These are phyloP conservation scores for Fusarium hostae DNA, from an alignment of 2,329 filamentous ascomycete species.

Conservation along the genomic window DNA sequence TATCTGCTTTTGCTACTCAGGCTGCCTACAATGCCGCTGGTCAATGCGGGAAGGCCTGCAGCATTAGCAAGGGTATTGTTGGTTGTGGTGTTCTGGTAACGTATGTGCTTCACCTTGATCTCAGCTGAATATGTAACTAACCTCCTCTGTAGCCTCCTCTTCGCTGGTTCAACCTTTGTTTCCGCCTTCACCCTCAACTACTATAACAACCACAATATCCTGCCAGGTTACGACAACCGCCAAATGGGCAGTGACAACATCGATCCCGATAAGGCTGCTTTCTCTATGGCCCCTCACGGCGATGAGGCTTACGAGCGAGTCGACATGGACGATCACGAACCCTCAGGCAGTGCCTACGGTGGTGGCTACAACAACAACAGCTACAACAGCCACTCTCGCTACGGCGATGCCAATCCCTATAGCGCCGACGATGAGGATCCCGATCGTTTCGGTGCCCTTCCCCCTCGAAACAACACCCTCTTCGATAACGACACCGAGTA, in stretches of 20 bases:
- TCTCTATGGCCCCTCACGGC: constrained; percentile 74
- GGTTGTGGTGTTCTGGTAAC: constrained; percentile 70
- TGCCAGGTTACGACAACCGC: constrained; percentile 69
- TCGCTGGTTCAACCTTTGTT: constrained; percentile 62
- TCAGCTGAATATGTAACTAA: constrained; percentile 1
- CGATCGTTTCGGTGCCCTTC: constrained; percentile 53
- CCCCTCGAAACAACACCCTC: constrained; percentile 53
- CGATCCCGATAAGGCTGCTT: constrained; percentile 76
- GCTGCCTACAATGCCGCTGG: constrained; percentile 70
- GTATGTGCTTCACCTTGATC: constrained; percentile 55
- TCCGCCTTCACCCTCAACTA: constrained; percentile 71
- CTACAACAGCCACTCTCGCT: constrained; percentile 46
- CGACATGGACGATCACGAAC: constrained; percentile 65
- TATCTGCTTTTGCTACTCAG: constrained; percentile 74
- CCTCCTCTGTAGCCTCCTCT: constrained; percentile 61
- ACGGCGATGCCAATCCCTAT: constrained; percentile 53
- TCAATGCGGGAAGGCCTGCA: constrained; percentile 66
- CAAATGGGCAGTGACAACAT: constrained; percentile 62
- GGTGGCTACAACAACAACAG: constrained; percentile 49
- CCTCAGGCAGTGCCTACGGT: constrained; percentile 33
- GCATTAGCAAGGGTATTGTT: constrained; percentile 71
- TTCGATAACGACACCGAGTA: constrained; percentile 66
- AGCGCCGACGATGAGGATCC: constrained; percentile 54
- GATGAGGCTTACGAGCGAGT: constrained; percentile 74
- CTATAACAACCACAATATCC: constrained; percentile 69